These are phyloP conservation scores for Microascus cirrosus DNA, from an alignment of 2,329 filamentous ascomycete species.

Conservation along the genomic window DNA sequence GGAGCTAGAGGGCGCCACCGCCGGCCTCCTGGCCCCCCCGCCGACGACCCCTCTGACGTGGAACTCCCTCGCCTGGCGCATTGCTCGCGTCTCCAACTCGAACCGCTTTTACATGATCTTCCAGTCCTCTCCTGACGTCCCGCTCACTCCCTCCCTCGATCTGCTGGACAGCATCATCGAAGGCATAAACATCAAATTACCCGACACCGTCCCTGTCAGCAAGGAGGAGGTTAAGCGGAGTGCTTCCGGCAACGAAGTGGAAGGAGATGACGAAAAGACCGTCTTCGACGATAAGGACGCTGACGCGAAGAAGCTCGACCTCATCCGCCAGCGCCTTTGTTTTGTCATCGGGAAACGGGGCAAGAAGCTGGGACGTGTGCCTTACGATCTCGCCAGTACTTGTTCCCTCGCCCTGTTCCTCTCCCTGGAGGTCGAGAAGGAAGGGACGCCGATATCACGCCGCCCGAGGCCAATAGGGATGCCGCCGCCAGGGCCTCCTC, in stretches of 20 bases:
- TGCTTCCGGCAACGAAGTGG: neutral
- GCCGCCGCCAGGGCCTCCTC: too few relatives aligned
- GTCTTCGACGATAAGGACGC: neutral
- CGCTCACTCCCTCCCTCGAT: neutral
- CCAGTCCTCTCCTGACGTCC: neutral
- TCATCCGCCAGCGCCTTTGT: neutral
- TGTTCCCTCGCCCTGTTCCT: neutral
- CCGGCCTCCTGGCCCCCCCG: neutral
- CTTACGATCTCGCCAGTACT: neutral
- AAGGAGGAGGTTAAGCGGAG: neutral
- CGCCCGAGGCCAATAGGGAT: neutral
- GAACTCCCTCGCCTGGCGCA: neutral
- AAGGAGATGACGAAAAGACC: neutral
- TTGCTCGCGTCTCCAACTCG: neutral
- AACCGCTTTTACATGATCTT: neutral
- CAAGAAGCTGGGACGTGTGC: neutral
- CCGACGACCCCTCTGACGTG: neutral
- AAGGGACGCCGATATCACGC: neutral
- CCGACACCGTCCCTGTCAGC: neutral
- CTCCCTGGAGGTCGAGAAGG: neutral
- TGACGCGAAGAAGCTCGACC: neutral
- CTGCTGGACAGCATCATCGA: neutral
- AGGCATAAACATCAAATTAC: neutral
- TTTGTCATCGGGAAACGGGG: neutral
- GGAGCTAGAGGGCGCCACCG: neutral